Evolutionary conservation across 1,284 basidiomycete genomes (phyloP), one percentile per base, ranked within the genome.

Genomic region (Waitea zeae): DNA sequence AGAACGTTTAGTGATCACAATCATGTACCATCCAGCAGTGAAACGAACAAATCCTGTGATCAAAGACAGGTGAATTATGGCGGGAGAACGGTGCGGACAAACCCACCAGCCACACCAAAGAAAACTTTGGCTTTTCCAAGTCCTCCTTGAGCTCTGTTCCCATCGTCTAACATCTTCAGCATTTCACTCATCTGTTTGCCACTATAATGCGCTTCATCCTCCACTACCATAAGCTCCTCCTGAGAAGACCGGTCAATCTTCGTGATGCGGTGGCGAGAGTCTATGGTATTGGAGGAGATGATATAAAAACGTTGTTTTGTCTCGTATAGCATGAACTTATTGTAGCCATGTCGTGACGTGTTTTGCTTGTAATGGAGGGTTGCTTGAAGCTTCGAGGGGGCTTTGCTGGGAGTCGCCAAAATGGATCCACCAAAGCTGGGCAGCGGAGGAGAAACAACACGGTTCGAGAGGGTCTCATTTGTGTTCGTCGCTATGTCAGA

Each of bases 151-250:
- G 64, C 67, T 51, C 78, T 81, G 54, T 96, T 96, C 13, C 90
- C 90, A 46, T 96, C 90, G 41, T 90, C 83, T 12, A 98, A 66
- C 82, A 92, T 95, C 52, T 86, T 84, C 42, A 97, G 63, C 56
- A 97, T 74, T 24, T 78, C 74, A 34, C 72, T 81, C 66, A 96
- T 82, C 57, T 98, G 83, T 46, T 76, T 78, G 11, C 79, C 75
- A 30, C 74, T 84, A 52, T 98, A 98, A 20, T 87, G 70, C 0
- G 76, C 74, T 33, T 83, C 74, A 53, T 95, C 92, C 46, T 95
- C 87, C 9, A 83, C 66, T 3, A 93, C 72, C 19, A 59, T 57
- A 3, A 93, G 61, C 41, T 80, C 74, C 24, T 74, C 70, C 37
- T 75, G 73, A 0, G 73, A 67, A 0, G 83, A 87, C 17, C 90